These are phyloP conservation scores for Rhizophora apiculata DNA, from an alignment of 345 rosid species.

Conservation along the genomic window DNA sequence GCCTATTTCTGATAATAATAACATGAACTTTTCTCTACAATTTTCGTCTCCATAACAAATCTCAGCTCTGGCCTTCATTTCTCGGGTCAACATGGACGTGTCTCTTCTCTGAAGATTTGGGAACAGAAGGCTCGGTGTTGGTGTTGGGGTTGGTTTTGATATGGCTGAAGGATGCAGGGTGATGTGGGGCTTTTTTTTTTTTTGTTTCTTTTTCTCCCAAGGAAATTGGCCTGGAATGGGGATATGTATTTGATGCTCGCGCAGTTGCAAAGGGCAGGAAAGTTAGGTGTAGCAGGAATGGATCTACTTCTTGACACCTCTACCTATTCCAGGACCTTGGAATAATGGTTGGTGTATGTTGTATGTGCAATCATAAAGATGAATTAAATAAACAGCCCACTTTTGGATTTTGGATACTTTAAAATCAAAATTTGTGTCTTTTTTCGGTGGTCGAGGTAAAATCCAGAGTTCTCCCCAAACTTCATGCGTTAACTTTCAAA, in stretches of 20 bases:
- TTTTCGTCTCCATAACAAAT: conserved; percentile 23
- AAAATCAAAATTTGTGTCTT: no score
- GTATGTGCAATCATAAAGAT: no score
- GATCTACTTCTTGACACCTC: background rate
- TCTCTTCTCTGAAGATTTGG: conserved; percentile 7
- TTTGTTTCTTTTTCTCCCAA: background rate
- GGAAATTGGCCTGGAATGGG: background rate
- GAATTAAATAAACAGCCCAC: background rate
- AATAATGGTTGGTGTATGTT: conserved; percentile 3
- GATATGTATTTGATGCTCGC: background rate
- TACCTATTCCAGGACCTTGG: background rate
- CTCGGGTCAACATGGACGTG: background rate
- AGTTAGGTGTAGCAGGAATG: background rate
- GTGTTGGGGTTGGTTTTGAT: background rate
- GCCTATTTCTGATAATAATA: conserved; percentile 14
- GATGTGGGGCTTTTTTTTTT: background rate
- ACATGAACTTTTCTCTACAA: conserved; percentile 24
- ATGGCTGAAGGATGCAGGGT: conserved; percentile 6
- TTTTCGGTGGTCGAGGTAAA: no score
- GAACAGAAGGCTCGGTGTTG: background rate
- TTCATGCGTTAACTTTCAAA: no score
- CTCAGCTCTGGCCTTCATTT: conserved; percentile 22
- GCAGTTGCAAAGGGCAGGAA: background rate
- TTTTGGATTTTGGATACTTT: no score
- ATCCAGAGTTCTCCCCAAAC: no score